Evolutionary conservation across 345 rosid species (phyloP).

Genomic region (Euphorbia peplus): DNA sequence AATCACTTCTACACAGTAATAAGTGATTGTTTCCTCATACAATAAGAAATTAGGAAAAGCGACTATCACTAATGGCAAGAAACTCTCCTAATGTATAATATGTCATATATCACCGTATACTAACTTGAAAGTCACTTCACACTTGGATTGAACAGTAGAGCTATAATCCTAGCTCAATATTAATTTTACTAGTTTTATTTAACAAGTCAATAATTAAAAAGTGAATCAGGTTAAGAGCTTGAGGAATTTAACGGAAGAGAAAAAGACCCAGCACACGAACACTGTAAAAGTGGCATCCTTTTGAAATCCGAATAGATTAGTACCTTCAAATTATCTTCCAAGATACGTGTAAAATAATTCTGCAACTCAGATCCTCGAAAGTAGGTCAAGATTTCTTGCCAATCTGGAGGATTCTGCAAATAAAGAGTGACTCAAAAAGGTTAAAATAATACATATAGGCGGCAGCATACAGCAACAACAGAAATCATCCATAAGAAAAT

Average conservation of each 20-base stretch:
- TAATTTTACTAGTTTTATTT: neutral
- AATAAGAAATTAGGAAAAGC: neutral
- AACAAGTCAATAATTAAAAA: neutral
- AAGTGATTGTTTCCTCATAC: neutral
- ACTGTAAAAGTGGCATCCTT: neutral
- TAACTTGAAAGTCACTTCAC: neutral
- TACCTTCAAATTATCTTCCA: slow-evolving; percentile 96
- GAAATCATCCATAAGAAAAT: slow-evolving; percentile 8
- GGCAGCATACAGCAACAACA: slow-evolving; percentile 8
- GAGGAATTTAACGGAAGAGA: neutral
- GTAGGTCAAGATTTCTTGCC: slow-evolving; percentile 97
- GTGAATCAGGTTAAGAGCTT: neutral
- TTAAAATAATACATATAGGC: slow-evolving; percentile 3
- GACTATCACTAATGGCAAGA: neutral
- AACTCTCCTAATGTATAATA: neutral
- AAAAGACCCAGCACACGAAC: neutral
- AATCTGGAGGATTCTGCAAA: slow-evolving; percentile 93
- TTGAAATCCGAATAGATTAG: neutral
- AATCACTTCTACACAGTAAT: neutral
- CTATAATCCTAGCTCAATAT: neutral
- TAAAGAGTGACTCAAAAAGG: neutral
- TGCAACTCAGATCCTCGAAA: slow-evolving; percentile 97
- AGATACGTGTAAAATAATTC: slow-evolving; percentile 90
- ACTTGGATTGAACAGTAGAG: neutral
- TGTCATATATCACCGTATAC: neutral